A percentile compares a stretch with the other conserved stretches of the same genome.
phyloP scores from a whole-genome alignment of 768 basidiomycete species.

The Tulasnella sp. region DNA sequence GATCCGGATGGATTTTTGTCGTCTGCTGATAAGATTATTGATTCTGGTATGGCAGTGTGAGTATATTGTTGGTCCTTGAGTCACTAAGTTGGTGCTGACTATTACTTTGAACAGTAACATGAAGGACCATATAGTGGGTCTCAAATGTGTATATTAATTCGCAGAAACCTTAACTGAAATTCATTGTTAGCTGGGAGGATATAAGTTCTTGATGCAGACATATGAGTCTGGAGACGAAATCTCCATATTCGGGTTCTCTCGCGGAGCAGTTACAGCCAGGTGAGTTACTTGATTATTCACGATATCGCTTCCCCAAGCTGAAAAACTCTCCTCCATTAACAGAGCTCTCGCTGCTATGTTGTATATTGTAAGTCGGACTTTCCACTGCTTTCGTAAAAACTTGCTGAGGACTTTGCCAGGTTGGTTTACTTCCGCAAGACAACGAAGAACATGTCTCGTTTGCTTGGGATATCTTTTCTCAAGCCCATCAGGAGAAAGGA shows the following conservation, averaged over 20 bases:
- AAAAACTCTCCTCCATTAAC: too few species aligned
- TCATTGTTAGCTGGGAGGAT: conserved; percentile 36
- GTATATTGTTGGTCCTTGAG: too few species aligned
- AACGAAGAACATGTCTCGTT: conserved; percentile 61
- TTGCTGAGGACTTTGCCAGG: too few species aligned
- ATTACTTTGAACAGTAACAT: too few species aligned
- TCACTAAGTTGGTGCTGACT: too few species aligned
- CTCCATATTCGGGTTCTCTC: conserved; percentile 74
- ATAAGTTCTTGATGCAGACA: conserved; percentile 67
- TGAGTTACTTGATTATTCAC: conserved; percentile 43
- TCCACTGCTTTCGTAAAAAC: too few species aligned
- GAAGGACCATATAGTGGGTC: conserved; percentile 37
- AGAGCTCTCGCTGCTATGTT: conserved; percentile 18
- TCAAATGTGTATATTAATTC: too few species aligned
- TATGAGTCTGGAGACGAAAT: conserved; percentile 60
- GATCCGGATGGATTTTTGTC: conserved; percentile 6
- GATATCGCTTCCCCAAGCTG: too few species aligned
- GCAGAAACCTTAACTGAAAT: too few species aligned
- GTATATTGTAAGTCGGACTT: too few species aligned
- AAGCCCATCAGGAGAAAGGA: conserved; percentile 27
- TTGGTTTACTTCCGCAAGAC: conserved; percentile 55
- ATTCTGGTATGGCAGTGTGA: too few species aligned
- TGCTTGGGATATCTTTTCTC: conserved; percentile 58
- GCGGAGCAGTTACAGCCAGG: conserved; percentile 54
- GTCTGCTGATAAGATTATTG: conserved; percentile 42